Percentiles rank a stretch among this genome's conserved stretches.
Conservation (phyloP, 208 protist species). For the Angomonas deanei region DNA sequence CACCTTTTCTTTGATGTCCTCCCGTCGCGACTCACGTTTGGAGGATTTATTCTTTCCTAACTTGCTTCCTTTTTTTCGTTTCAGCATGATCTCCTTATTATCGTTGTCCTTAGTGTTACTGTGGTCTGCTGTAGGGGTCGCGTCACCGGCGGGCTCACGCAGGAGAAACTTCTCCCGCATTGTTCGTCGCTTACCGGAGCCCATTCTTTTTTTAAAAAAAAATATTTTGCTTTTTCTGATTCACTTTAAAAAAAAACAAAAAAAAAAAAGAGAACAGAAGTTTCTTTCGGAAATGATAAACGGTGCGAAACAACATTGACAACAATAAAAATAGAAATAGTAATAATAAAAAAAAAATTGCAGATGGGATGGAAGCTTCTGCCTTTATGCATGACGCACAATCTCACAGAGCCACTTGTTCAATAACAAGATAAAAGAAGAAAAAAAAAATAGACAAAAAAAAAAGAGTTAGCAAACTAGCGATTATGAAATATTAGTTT, state of each 20-base stretch:
- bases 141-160: not conserved
- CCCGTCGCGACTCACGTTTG: too few species aligned
- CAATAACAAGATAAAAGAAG: slow-evolving; percentile 16
- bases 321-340: not conserved
- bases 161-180: not conserved
- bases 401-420: not conserved
- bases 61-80: too few species aligned
- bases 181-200: not conserved
- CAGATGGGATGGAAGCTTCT: not conserved
- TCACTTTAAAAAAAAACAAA: too few species aligned
- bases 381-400: too few species aligned
- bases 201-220: not conserved
- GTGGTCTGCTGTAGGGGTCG: too few species aligned
- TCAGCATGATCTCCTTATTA: too few species aligned
- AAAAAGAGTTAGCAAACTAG: not conserved
- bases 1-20: too few species aligned
- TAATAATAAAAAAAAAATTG: not conserved
- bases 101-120: too few species aligned
- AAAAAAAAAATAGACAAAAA: slow-evolving; percentile 3
- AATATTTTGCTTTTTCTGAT: not conserved
- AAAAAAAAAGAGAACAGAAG: not conserved
- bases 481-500: not conserved
- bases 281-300: not conserved
- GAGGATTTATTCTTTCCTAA: too few species aligned
- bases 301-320: slow-evolving; percentile 9